Base-by-base conservation (phyloP, 257 asterid species). In the Nemophila menziesii region DNA sequence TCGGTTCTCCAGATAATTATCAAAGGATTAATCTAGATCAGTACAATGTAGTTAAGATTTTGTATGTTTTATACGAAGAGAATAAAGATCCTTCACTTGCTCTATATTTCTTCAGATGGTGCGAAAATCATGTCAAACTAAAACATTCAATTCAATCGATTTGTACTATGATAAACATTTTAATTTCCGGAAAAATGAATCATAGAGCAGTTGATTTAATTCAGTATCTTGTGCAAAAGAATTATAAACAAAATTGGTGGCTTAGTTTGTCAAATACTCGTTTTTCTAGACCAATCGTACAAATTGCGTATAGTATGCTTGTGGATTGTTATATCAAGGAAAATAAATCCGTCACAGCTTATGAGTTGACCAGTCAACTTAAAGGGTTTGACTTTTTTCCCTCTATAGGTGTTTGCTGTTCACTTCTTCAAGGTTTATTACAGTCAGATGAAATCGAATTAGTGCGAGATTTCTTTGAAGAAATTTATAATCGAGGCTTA, bases 171-270 rank as follows among this genome's bases (percentile, higher is more conserved):
- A 60, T 52, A 39, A 42, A 60, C 21, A 42, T 60, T 24, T 45
- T 60, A 18, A 46, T 60, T 45, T 47, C 60, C 1, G 60, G 66
- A 43, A 52, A 60, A 27, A 45, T 52, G 54, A 60, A 46, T 39
- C 41, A 60, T 14, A 45, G 55, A 39, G 66, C 66, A 4, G 7
- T 60, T 16, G 66, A 60, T 34, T 26, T 51, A 29, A 60, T 48
- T 38, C 15, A 8, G 12, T 33, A 9, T 39, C 60, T 60, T n/a
- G 66, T 52, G 19, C 33, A 33, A 33, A 52, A 44, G 55, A 60
- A 45, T 24, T n/a, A 37, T 15, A 50, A 55, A 1, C 44, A 46
- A 14, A 50, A 33, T 33, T 39, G 46, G 52, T 54, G 55, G 60
- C 39, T 48, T 5, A 51, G 41, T 17, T 42, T 45, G 27, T 33